Evolutionary conservation across 1,139 yeast genomes (phyloP).

Genomic region (Meyerozyma carpophila): DNA sequence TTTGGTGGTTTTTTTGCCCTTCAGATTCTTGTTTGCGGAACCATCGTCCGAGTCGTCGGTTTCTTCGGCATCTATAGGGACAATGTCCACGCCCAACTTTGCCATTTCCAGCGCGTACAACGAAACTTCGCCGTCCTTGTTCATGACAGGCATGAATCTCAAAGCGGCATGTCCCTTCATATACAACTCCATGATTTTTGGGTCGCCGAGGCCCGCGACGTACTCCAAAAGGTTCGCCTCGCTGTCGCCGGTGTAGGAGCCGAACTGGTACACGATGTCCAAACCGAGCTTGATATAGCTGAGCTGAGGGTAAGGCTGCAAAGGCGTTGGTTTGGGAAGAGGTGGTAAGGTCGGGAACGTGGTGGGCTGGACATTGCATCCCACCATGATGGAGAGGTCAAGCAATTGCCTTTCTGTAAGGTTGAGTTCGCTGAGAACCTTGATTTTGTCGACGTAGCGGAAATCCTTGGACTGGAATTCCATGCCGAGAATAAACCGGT

Average conservation of each 20-base stretch:
- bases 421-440: constrained; percentile 56
- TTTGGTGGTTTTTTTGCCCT: neutral
- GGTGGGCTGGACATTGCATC: constrained; percentile 69
- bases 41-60: constrained; percentile 4
- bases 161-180: constrained; percentile 37
- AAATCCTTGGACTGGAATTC: constrained; percentile 63
- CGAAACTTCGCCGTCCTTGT: constrained; percentile 63
- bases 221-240: constrained; percentile 31
- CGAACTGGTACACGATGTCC: constrained; percentile 37
- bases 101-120: constrained; percentile 41
- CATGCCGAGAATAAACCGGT: constrained; percentile 67
- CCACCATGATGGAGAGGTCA: constrained; percentile 73
- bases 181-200: constrained; percentile 31
- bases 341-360: constrained; percentile 57
- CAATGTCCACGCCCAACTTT: constrained; percentile 22
- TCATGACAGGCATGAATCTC: constrained; percentile 62
- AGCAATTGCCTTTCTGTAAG: constrained; percentile 61
- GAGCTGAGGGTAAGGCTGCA: constrained; percentile 39
- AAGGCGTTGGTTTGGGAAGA: constrained; percentile 39
- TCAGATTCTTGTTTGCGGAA: neutral
- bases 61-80: neutral
- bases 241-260: constrained; percentile 23
- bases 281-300: constrained; percentile 40
- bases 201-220: constrained; percentile 34
- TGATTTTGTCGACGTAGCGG: constrained; percentile 56